These are phyloP conservation scores for Cordyceps javanica DNA, from an alignment of 2,329 filamentous ascomycete genomes.

Conservation along the genomic window DNA sequence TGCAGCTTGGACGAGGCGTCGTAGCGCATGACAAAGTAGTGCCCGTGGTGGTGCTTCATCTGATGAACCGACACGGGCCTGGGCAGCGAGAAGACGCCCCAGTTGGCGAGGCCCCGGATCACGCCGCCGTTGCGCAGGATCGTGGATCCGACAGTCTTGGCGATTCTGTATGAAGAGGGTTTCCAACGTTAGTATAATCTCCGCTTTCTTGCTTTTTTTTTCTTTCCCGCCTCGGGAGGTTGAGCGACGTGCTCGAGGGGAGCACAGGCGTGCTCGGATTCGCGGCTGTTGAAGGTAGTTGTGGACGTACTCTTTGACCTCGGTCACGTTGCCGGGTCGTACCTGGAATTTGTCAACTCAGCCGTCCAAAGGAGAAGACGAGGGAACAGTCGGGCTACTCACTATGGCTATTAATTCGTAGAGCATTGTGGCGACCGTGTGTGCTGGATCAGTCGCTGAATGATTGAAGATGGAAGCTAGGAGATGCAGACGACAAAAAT, in stretches of 20 bases:
- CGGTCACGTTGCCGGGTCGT: constrained; percentile 79
- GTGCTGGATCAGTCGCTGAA: constrained; percentile 12
- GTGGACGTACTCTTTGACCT: constrained; percentile 83
- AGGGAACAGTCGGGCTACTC: constrained; percentile 31
- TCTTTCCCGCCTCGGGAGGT: too few relatives aligned
- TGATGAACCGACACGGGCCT: constrained; percentile 74
- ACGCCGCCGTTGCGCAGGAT: constrained; percentile 82
- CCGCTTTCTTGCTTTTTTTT: too few relatives aligned
- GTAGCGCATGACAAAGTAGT: constrained; percentile 98
- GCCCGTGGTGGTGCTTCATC: constrained; percentile 73
- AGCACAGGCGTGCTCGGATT: neutral
- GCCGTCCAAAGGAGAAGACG: neutral
- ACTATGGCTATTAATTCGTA: constrained; percentile 98
- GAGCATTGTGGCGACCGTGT: constrained; percentile 61
- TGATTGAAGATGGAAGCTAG: neutral
- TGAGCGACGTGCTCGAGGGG: neutral
- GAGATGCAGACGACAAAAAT: constrained; percentile 14
- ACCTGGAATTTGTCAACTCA: constrained; percentile 50
- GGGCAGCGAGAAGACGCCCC: constrained; percentile 87
- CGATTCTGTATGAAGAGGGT: constrained; percentile 58
- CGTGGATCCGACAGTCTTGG: constrained; percentile 73
- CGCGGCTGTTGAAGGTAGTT: neutral
- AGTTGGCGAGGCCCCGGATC: constrained; percentile 88
- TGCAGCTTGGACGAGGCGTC: constrained; percentile 72
- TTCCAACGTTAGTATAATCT: constrained; percentile 14